Percentiles rank a stretch among this genome's conserved stretches.
phyloP scores from a whole-genome alignment of 2,329 filamentous ascomycete species.

The Metarhizium album region DNA sequence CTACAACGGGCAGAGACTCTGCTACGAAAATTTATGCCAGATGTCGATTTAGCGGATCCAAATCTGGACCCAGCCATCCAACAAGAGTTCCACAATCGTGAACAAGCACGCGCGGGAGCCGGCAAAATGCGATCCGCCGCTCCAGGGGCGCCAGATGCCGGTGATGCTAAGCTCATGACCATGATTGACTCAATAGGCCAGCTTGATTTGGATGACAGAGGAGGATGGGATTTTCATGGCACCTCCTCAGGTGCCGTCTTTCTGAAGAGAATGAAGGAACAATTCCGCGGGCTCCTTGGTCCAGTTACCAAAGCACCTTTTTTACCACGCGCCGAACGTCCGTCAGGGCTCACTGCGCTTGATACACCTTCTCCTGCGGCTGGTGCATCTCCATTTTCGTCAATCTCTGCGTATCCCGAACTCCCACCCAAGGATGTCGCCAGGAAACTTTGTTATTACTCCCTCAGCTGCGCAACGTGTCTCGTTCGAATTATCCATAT shows the following conservation, averaged over 20 bases:
- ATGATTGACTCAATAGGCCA: constrained; percentile 93
- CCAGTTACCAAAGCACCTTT: constrained; percentile 50
- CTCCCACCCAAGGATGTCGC: constrained; percentile 56
- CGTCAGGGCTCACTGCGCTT: constrained; percentile 43
- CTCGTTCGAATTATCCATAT: constrained; percentile 64
- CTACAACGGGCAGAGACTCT: constrained; percentile 75
- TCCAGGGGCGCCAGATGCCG: constrained; percentile 27
- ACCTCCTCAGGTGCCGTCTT: constrained; percentile 88
- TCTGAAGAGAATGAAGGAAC: constrained; percentile 73
- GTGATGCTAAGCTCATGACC: constrained; percentile 71
- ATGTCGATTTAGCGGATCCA: constrained; percentile 76
- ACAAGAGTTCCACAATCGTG: constrained; percentile 52
- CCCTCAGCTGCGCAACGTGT: constrained; percentile 46
- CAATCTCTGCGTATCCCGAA: constrained; percentile 45
- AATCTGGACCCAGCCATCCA: constrained; percentile 68
- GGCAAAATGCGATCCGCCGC: constrained; percentile 29
- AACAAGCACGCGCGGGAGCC: constrained; percentile 37
- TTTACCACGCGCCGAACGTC: constrained; percentile 39
- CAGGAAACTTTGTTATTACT: constrained; percentile 41
- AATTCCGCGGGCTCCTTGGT: constrained; percentile 69
- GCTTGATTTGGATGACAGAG: constrained; percentile 81
- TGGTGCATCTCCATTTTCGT: constrained; percentile 48
- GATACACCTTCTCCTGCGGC: constrained; percentile 58
- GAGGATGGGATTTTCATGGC: constrained; percentile 91
- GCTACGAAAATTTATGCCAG: constrained; percentile 68